phyloP scores from a whole-genome alignment of 2,329 filamentous ascomycete genomes.

The Aureobasidium sp. region DNA sequence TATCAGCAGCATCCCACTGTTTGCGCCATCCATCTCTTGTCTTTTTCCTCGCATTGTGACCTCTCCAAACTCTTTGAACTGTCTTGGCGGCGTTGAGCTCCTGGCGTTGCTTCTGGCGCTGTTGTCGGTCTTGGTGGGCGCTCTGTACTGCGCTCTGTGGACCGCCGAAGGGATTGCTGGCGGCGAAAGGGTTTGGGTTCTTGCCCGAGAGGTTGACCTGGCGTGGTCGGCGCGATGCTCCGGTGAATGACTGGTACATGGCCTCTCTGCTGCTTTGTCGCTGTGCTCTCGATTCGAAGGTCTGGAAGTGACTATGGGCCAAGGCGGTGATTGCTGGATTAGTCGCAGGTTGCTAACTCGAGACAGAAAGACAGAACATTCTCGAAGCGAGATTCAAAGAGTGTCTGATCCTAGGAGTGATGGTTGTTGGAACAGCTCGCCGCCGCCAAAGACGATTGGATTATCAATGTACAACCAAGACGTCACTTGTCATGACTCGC shows the following conservation, averaged over 20 bases:
- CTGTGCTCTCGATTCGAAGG: too few relatives aligned
- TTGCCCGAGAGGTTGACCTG: constrained; percentile 93
- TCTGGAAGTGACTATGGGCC: not conserved
- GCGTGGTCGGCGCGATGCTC: constrained; percentile 72
- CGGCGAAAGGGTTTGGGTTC: constrained; percentile 67
- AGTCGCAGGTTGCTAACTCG: not conserved
- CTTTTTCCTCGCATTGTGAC: constrained; percentile 54
- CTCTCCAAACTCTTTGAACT: constrained; percentile 78
- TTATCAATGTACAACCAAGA: constrained; percentile 10
- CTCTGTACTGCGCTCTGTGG: constrained; percentile 72
- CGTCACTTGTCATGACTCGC: constrained; percentile 7
- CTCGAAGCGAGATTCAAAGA: not conserved
- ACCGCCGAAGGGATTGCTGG: constrained; percentile 49
- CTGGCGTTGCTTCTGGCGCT: constrained; percentile 72
- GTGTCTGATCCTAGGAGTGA: not conserved
- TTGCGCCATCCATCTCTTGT: constrained; percentile 51
- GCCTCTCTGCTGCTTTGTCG: not conserved
- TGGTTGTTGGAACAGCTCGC: not conserved
- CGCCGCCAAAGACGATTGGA: not conserved
- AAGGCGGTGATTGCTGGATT: not conserved
- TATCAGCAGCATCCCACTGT: constrained; percentile 51
- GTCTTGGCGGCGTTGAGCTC: constrained; percentile 62
- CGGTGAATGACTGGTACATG: constrained; percentile 92
- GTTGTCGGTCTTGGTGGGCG: constrained; percentile 76
- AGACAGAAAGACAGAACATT: not conserved